These are phyloP conservation scores for Coemansia sp. DNA, from an alignment of 192 early-diverging fungal genomes.

Conservation along the genomic window DNA sequence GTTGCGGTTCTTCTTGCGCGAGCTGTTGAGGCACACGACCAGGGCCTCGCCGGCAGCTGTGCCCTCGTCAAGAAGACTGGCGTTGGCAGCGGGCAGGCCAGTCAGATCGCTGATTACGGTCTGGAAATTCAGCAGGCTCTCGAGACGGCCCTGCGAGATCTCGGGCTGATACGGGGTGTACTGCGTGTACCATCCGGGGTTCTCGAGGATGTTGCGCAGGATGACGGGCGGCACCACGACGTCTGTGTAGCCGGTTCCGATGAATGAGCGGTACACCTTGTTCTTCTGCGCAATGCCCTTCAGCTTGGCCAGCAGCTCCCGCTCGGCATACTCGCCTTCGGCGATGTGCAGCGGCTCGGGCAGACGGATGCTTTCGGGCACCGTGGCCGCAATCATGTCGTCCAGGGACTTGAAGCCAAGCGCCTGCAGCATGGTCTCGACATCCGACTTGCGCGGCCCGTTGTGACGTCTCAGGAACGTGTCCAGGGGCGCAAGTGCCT, in stretches of 20 bases:
- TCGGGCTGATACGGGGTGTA: conserved; percentile 99
- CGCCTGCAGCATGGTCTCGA: conserved; percentile 76
- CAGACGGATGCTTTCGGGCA: conserved; percentile 79
- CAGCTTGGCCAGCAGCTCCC: conserved; percentile 79
- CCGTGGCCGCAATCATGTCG: conserved; percentile 76
- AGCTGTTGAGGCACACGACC: conserved; percentile 75
- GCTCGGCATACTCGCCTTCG: conserved; percentile 72
- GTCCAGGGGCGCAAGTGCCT: conserved; percentile 56
- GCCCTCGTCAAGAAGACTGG: conserved; percentile 97
- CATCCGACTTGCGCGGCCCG: conserved; percentile 72
- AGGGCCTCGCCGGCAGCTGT: conserved; percentile 98
- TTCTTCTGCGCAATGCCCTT: conserved; percentile 86
- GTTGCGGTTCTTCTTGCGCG: conserved; percentile 73
- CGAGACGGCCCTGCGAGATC: conserved; percentile 97
- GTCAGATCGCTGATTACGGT: conserved; percentile 95
- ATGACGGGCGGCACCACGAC: conserved; percentile 92
- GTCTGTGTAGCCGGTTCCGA: conserved; percentile 94
- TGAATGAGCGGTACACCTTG: conserved; percentile 87
- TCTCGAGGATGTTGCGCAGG: conserved; percentile 95
- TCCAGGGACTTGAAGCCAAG: conserved; percentile 79
- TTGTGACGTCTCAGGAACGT: conserved; percentile 85
- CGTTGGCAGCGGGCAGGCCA: conserved; percentile 94
- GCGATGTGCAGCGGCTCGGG: conserved; percentile 69
- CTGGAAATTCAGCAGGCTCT: conserved; percentile 96
- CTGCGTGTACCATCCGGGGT: conserved; percentile 99